phyloP scores from a whole-genome alignment of 1,284 basidiomycete species.

The Paramarasmius palmivorus region DNA sequence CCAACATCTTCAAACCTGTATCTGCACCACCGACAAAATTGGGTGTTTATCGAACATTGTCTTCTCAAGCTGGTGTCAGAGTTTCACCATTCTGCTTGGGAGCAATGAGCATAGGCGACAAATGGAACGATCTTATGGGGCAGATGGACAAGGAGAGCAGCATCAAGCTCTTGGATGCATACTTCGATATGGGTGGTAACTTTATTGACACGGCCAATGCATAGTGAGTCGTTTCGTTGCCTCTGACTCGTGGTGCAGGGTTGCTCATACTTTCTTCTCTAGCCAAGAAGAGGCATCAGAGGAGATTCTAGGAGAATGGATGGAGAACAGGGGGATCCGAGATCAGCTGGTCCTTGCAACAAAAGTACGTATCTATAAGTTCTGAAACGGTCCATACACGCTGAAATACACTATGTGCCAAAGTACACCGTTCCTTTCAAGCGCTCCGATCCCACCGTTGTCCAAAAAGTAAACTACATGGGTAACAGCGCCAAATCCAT shows the following conservation, averaged over 20 bases:
- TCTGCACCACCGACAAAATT: background rate
- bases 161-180: constrained; percentile 51
- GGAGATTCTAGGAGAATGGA: constrained; percentile 59
- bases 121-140: constrained; percentile 25
- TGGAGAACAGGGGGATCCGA: constrained; percentile 45
- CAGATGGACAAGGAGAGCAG: constrained; percentile 43
- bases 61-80: background rate
- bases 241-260: background rate
- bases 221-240: constrained; percentile 34
- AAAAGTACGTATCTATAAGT: constrained; percentile 34
- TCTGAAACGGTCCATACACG: background rate
- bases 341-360: constrained; percentile 58
- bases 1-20: background rate
- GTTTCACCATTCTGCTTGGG: constrained; percentile 47
- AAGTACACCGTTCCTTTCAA: constrained; percentile 35
- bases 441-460: constrained; percentile 18
- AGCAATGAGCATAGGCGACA: constrained; percentile 52
- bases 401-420: background rate
- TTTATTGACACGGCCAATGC: constrained; percentile 55
- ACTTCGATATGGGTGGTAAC: constrained; percentile 48
- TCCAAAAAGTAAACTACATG: constrained; percentile 4
- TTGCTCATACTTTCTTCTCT: background rate
- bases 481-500: background rate
- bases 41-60: background rate
- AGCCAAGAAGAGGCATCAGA: constrained; percentile 54